Conservation (phyloP, 164 flowering plant species). For the Buxus sempervirens region DNA sequence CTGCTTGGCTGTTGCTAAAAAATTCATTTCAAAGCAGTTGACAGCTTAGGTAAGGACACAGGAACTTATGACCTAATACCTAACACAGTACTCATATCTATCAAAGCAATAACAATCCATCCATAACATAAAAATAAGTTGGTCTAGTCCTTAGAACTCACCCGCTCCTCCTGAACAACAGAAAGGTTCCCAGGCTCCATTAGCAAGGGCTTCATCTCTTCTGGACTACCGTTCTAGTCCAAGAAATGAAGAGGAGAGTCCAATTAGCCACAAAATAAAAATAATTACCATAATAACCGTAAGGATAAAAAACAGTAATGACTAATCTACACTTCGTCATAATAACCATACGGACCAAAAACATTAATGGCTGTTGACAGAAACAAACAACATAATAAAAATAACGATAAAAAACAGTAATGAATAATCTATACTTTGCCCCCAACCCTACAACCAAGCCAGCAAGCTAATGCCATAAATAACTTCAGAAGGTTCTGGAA, state of each 20-base stretch:
- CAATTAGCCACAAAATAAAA: neutral
- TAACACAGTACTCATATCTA: neutral
- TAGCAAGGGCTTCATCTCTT: constrained; percentile 28
- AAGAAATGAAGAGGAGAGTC: constrained; percentile 2
- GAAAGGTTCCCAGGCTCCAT: constrained; percentile 18
- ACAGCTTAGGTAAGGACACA: neutral
- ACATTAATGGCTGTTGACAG: too few relatives aligned
- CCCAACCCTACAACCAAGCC: too few relatives aligned
- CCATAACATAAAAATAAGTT: neutral
- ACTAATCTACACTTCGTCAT: too few relatives aligned
- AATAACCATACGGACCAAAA: too few relatives aligned
- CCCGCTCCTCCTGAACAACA: constrained; percentile 21
- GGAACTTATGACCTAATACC: neutral
- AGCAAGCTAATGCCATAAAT: too few relatives aligned
- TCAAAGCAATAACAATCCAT: neutral
- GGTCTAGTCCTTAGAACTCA: constrained; percentile 6
- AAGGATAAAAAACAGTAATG: too few relatives aligned
- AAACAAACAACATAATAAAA: too few relatives aligned
- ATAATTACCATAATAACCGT: too few relatives aligned
- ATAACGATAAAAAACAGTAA: too few relatives aligned
- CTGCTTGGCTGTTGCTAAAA: neutral
- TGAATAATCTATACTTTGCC: too few relatives aligned
- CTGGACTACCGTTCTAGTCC: constrained; percentile 33
- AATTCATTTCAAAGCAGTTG: neutral
- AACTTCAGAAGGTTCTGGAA: too few relatives aligned